Conservation (phyloP, 2,329 filamentous ascomycete genomes). For the Alternaria dauci region DNA sequence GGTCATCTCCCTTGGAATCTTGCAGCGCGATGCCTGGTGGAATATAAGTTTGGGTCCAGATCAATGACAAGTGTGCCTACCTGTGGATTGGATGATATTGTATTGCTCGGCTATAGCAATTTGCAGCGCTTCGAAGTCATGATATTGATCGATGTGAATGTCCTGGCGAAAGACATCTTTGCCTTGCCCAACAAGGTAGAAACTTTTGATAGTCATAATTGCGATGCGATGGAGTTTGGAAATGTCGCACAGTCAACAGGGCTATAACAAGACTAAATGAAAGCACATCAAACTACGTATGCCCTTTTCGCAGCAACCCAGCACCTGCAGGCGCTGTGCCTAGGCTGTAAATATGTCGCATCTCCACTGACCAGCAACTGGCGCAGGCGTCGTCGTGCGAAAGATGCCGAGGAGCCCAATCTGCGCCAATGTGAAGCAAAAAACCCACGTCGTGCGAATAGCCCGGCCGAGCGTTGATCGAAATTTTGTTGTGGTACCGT, state of each 20-base stretch:
- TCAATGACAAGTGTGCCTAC: background rate
- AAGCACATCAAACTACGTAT: conserved; percentile 4
- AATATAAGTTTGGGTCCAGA: background rate
- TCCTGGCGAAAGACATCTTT: conserved; percentile 25
- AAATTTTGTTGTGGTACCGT: conserved; percentile 2
- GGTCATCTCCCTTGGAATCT: conserved; percentile 17
- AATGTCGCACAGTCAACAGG: background rate
- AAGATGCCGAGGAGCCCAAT: background rate
- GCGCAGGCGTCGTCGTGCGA: background rate
- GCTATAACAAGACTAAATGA: background rate
- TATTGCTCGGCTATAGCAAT: conserved; percentile 25
- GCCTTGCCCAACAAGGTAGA: conserved; percentile 24
- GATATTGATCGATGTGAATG: conserved; percentile 25
- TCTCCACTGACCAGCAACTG: conserved; percentile 5
- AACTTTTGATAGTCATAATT: conserved; percentile 28
- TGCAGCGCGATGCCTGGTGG: conserved; percentile 19
- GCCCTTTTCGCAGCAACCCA: conserved; percentile 3
- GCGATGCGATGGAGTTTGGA: background rate
- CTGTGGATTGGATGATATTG: conserved; percentile 21
- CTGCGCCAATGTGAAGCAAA: conserved; percentile 1
- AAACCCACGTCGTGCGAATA: conserved; percentile 12
- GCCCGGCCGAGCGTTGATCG: conserved; percentile 12
- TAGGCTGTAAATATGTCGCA: conserved; percentile 6
- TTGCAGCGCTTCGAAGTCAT: conserved; percentile 26
- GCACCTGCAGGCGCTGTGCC: background rate